These are phyloP conservation scores for Apiotrichum laibachii DNA, from an alignment of 1,284 basidiomycete species.

Conservation along the genomic window DNA sequence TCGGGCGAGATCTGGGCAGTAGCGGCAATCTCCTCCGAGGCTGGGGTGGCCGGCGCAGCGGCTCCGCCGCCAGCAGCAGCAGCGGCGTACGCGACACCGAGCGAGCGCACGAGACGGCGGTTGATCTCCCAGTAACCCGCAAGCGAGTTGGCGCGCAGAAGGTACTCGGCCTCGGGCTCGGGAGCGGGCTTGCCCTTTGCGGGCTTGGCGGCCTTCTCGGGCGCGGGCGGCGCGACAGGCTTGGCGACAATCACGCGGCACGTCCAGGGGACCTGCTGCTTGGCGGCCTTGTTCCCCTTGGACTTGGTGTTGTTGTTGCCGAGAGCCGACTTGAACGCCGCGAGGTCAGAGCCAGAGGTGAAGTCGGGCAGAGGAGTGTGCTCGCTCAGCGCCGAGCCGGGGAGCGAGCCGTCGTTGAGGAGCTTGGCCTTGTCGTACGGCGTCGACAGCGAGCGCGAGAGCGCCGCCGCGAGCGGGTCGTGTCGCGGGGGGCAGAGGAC, in stretches of 20 bases:
- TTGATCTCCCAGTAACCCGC: constrained; percentile 79
- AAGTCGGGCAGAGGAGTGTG: constrained; percentile 20
- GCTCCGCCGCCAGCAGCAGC: constrained; percentile 12
- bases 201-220: not conserved
- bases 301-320: constrained; percentile 4
- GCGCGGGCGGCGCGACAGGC: constrained; percentile 16
- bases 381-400: constrained; percentile 24
- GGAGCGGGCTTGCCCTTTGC: constrained; percentile 21
- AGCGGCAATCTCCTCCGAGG: constrained; percentile 42
- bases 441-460: constrained; percentile 45
- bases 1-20: constrained; percentile 83
- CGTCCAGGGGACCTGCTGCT: constrained; percentile 25
- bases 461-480: constrained; percentile 48
- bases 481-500: constrained; percentile 43
- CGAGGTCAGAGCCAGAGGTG: constrained; percentile 20
- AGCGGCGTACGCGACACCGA: constrained; percentile 23
- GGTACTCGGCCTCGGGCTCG: constrained; percentile 57
- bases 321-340: constrained; percentile 12
- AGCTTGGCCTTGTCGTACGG: constrained; percentile 25
- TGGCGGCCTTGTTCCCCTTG: not conserved
- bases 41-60: constrained; percentile 1
- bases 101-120: constrained; percentile 50
- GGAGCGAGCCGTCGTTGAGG: constrained; percentile 9
- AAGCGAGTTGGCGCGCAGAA: constrained; percentile 79
- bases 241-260: constrained; percentile 38